phyloP scores from a whole-genome alignment of 306 rosid species.

The Lathyrus tuberosus region DNA sequence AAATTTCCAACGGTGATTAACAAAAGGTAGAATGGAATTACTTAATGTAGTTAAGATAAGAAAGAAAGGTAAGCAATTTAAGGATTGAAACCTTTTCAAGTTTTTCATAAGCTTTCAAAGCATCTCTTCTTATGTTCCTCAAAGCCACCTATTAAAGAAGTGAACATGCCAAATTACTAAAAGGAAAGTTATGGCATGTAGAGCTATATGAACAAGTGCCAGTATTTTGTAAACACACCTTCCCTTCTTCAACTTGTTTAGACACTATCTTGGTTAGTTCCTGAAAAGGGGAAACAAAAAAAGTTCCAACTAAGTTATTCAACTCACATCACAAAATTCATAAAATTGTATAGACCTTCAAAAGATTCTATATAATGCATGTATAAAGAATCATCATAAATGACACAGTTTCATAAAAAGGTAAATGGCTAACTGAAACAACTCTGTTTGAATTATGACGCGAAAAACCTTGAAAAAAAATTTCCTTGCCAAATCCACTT shows the following conservation, averaged over 20 bases:
- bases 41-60: conserved; percentile 22
- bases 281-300: conserved; percentile 47
- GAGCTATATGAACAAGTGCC: no score
- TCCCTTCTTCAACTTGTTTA: conserved; percentile 95
- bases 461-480: neutral
- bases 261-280: conserved; percentile 82
- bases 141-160: conserved; percentile 69
- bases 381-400: neutral
- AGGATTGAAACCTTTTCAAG: conserved; percentile 85
- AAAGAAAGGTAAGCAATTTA: conserved; percentile 27
- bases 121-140: conserved; percentile 97
- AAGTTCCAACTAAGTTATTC: conserved; percentile 14
- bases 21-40: conserved; percentile 1
- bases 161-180: conserved; percentile 30
- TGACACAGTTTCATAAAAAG: conserved; percentile 14
- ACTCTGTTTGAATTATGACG: conserved; percentile 4
- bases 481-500: no score
- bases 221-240: conserved; percentile 54
- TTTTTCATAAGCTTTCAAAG: conserved; percentile 86
- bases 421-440: conserved; percentile 20
- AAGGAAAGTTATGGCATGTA: conserved; percentile 19
- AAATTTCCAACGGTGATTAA: conserved; percentile 22
- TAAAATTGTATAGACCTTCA: conserved; percentile 24
- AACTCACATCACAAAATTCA: conserved; percentile 31
- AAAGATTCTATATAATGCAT: conserved; percentile 5